A percentile compares a stretch with the other conserved stretches of the same genome.
Evolutionary conservation across 306 rosid genomes (phyloP).

Genomic region (Benincasa hispida): DNA sequence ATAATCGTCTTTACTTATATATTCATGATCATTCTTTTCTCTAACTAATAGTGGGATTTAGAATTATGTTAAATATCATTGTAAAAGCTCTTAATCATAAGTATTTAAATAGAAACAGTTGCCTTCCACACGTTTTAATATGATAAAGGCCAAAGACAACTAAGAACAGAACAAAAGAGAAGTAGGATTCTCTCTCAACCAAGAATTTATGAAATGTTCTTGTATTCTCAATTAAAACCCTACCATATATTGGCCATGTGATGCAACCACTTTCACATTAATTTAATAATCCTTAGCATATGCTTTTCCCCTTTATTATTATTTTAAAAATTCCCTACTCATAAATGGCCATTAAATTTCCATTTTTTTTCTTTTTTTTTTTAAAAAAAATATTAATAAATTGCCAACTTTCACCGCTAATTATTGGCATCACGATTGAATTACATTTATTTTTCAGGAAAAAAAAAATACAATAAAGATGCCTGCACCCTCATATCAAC

Average conservation of each 20-base stretch:
- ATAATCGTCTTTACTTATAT: too few relatives aligned
- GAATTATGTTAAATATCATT: too few relatives aligned
- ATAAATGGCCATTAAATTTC: neutral
- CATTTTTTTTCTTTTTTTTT: too few relatives aligned
- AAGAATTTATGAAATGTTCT: neutral
- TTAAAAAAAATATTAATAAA: neutral
- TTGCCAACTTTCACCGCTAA: conserved; percentile 6
- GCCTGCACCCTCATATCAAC: conserved; percentile 1
- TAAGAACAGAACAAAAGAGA: neutral
- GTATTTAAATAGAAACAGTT: neutral
- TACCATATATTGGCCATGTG: neutral
- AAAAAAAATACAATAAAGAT: neutral
- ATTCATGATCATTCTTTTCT: too few relatives aligned
- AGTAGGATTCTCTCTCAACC: neutral
- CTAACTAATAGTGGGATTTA: too few relatives aligned
- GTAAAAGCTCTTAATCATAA: neutral
- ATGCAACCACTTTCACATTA: neutral
- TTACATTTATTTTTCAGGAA: neutral
- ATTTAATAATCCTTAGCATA: neutral
- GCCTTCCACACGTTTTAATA: conserved; percentile 5
- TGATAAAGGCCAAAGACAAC: neutral
- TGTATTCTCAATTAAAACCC: neutral
- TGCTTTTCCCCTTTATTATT: neutral
- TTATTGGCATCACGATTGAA: conserved; percentile 3
- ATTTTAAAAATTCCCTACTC: neutral